Evolutionary conservation across 2,329 filamentous ascomycete species (phyloP).

Genomic region (Ophiostoma perfectum): DNA sequence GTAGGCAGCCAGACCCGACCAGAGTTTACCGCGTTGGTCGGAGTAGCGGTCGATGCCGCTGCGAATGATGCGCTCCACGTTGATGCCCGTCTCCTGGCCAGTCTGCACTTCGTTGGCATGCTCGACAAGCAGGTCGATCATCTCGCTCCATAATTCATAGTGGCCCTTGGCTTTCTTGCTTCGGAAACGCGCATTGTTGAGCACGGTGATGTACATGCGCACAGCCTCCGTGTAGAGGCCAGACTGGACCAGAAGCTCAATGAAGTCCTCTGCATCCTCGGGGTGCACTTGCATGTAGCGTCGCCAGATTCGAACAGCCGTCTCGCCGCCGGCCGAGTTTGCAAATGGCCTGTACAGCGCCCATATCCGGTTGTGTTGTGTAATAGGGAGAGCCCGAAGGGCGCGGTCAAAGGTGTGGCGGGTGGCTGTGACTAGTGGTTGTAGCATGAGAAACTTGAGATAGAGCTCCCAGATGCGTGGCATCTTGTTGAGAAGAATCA

Average conservation of each 20-base stretch:
- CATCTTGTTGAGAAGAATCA: slow-evolving; percentile 98
- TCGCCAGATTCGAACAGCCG: slow-evolving; percentile 87
- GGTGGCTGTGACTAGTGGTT: slow-evolving; percentile 84
- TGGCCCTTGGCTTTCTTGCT: slow-evolving; percentile 93
- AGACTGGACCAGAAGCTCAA: slow-evolving; percentile 77
- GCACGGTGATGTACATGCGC: slow-evolving; percentile 80
- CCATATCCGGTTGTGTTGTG: slow-evolving; percentile 96
- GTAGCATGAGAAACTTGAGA: slow-evolving; percentile 78
- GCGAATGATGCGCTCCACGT: slow-evolving; percentile 86
- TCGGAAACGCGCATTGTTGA: slow-evolving; percentile 84
- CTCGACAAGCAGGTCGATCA: slow-evolving; percentile 89
- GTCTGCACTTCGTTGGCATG: slow-evolving; percentile 83
- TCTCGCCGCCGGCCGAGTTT: slow-evolving; percentile 81
- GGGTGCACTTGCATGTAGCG: slow-evolving; percentile 97
- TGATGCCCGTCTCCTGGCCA: slow-evolving; percentile 72
- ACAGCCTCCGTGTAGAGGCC: slow-evolving; percentile 86
- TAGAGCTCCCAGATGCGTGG: slow-evolving; percentile 98
- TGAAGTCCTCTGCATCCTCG: slow-evolving; percentile 91
- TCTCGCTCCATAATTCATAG: slow-evolving; percentile 95
- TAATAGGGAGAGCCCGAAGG: slow-evolving; percentile 82
- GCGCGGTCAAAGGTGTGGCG: slow-evolving; percentile 88
- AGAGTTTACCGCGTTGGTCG: slow-evolving; percentile 90
- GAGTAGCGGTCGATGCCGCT: slow-evolving; percentile 87
- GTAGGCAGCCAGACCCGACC: slow-evolving; percentile 91
- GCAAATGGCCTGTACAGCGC: slow-evolving; percentile 85